Conservation (phyloP, 208 protist species). For the Crithidia bombi region DNA sequence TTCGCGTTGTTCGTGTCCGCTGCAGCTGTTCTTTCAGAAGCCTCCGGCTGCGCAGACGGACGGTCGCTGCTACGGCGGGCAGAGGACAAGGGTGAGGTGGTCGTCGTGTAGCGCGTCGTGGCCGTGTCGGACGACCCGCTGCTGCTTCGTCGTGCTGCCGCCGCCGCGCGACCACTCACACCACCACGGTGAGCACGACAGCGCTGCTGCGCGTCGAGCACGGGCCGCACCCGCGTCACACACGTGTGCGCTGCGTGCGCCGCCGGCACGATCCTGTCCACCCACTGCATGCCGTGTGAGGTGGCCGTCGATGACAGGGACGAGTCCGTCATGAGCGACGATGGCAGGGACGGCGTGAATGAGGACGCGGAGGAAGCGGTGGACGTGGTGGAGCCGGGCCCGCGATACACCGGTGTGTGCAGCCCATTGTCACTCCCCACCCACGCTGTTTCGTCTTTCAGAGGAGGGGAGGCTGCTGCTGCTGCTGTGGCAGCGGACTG, state of each 20-base stretch:
- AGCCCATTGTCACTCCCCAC: too few relatives aligned
- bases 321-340: conserved; percentile 10
- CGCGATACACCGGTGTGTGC: background rate
- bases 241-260: background rate
- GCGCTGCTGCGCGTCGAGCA: conserved; percentile 27
- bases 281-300: background rate
- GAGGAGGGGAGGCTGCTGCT: too few relatives aligned
- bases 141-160: conserved; percentile 1
- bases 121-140: conserved; percentile 16
- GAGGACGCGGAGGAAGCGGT: conserved; percentile 7
- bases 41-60: too few relatives aligned
- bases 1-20: too few relatives aligned
- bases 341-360: conserved; percentile 16
- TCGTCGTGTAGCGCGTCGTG: conserved; percentile 34
- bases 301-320: conserved; percentile 17
- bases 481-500: background rate
- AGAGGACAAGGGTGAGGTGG: background rate
- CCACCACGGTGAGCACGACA: background rate
- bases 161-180: background rate
- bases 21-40: too few relatives aligned
- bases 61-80: background rate
- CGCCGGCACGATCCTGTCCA: background rate
- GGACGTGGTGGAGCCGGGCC: background rate
- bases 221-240: conserved; percentile 5
- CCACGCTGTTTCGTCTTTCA: background rate